Conservation (phyloP, 2,329 filamentous ascomycete genomes). For the Xylaria sp. region DNA sequence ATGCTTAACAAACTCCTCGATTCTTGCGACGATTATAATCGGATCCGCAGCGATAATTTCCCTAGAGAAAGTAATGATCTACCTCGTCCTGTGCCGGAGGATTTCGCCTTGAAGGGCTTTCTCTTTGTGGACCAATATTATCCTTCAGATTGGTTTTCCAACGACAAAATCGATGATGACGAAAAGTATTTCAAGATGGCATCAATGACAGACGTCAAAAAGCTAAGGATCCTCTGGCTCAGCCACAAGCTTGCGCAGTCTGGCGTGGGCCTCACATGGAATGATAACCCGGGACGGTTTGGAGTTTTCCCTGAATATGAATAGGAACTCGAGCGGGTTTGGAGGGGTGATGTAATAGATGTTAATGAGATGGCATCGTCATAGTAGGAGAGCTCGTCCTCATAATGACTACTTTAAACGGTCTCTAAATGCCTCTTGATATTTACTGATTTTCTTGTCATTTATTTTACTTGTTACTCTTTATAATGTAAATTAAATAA, state of each 20-base stretch:
- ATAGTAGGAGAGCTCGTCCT: no score
- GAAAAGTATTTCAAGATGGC: slow-evolving; percentile 71
- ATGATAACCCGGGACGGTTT: no score
- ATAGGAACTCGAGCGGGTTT: no score
- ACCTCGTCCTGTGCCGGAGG: slow-evolving; percentile 71
- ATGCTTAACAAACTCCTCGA: slow-evolving; percentile 55
- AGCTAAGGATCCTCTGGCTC: slow-evolving; percentile 68
- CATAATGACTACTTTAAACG: no score
- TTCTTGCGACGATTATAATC: slow-evolving; percentile 45
- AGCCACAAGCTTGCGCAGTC: slow-evolving; percentile 58
- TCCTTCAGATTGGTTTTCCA: slow-evolving; percentile 67
- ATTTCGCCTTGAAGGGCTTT: slow-evolving; percentile 73
- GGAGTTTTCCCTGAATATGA: no score
- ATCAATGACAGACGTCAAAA: slow-evolving; percentile 66
- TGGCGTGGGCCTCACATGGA: no score
- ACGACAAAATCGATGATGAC: slow-evolving; percentile 71
- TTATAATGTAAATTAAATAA: no score
- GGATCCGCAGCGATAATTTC: slow-evolving; percentile 58
- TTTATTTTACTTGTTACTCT: no score
- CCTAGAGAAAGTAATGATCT: slow-evolving; percentile 57
- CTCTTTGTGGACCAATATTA: slow-evolving; percentile 69
- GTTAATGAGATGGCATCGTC: no score
- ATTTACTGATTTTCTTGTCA: no score
- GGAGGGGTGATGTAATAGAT: no score
- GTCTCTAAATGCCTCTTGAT: no score